Conservation (phyloP, 352 stramenopile genomes). For the Globisporangium echinulatum region DNA sequence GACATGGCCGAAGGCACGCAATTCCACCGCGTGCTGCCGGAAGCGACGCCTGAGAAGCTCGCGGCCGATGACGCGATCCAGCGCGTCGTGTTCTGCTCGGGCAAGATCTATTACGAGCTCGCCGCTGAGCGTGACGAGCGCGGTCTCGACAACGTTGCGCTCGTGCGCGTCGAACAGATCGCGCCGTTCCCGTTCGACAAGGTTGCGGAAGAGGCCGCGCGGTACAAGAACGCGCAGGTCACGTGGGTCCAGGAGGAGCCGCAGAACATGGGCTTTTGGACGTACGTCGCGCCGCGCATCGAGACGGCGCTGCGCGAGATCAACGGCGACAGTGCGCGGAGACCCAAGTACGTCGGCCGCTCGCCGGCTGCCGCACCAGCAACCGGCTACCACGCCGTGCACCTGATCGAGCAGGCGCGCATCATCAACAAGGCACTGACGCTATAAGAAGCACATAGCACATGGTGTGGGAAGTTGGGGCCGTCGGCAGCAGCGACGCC, state of each 20-base stretch:
- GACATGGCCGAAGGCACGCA: conserved; percentile 92
- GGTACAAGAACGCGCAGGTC: conserved; percentile 92
- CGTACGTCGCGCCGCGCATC: conserved; percentile 90
- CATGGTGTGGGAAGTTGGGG: too few relatives aligned
- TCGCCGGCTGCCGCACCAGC: conserved; percentile 90
- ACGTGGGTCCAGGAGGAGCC: conserved; percentile 95
- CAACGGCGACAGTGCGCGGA: conserved; percentile 83
- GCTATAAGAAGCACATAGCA: conserved; percentile 21
- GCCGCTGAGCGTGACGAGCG: conserved; percentile 83
- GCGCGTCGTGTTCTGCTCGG: conserved; percentile 91
- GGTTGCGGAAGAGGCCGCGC: conserved; percentile 80
- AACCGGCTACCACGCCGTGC: conserved; percentile 93
- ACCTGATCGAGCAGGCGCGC: conserved; percentile 90
- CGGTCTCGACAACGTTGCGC: conserved; percentile 78
- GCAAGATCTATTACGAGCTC: conserved; percentile 98
- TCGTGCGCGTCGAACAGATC: conserved; percentile 96
- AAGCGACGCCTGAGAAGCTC: conserved; percentile 59
- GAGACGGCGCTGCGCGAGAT: conserved; percentile 93
- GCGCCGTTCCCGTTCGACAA: conserved; percentile 97
- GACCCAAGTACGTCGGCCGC: conserved; percentile 91
- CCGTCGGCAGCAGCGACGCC: not conserved
- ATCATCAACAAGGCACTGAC: conserved; percentile 87
- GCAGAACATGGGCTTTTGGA: conserved; percentile 97
- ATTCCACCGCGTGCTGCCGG: conserved; percentile 89
- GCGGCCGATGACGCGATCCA: conserved; percentile 52